phyloP scores from a whole-genome alignment of 1,284 basidiomycete genomes.

The Ceratobasidium theobromae region DNA sequence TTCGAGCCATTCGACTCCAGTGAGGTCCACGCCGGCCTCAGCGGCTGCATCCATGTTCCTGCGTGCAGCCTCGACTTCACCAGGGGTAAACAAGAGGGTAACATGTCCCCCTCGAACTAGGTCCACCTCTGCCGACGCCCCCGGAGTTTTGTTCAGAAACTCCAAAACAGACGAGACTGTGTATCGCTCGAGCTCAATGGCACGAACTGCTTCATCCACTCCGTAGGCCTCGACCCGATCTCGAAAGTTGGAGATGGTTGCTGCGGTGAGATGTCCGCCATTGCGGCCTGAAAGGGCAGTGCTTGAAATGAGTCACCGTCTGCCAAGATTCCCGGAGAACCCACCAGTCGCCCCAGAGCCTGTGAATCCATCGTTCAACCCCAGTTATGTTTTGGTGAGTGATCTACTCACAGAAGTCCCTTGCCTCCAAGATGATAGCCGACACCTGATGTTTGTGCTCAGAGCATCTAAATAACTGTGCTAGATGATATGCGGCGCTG shows the following conservation, averaged over 20 bases:
- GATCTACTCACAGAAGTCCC: constrained; percentile 68
- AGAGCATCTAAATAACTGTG: constrained; percentile 44
- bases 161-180: constrained; percentile 53
- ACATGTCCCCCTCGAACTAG: constrained; percentile 62
- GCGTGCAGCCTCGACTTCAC: constrained; percentile 46
- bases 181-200: constrained; percentile 60
- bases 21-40: constrained; percentile 52
- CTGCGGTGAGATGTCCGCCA: constrained; percentile 71
- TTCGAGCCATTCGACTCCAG: constrained; percentile 50
- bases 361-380: constrained; percentile 40
- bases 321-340: constrained; percentile 32
- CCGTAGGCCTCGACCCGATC: constrained; percentile 49
- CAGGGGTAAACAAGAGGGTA: constrained; percentile 53
- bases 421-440: constrained; percentile 67
- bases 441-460: constrained; percentile 43
- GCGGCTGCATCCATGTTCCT: constrained; percentile 58
- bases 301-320: neutral
- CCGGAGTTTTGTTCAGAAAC: constrained; percentile 50
- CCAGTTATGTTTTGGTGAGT: neutral
- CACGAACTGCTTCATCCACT: constrained; percentile 55
- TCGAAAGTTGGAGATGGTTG: constrained; percentile 52
- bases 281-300: constrained; percentile 57
- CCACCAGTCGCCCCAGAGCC: constrained; percentile 79
- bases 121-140: constrained; percentile 57
- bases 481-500: constrained; percentile 67